Evolutionary conservation across 768 basidiomycete genomes (phyloP), one percentile per base, ranked within the genome.

Genomic region (Paxillus ammoniavirescens): DNA sequence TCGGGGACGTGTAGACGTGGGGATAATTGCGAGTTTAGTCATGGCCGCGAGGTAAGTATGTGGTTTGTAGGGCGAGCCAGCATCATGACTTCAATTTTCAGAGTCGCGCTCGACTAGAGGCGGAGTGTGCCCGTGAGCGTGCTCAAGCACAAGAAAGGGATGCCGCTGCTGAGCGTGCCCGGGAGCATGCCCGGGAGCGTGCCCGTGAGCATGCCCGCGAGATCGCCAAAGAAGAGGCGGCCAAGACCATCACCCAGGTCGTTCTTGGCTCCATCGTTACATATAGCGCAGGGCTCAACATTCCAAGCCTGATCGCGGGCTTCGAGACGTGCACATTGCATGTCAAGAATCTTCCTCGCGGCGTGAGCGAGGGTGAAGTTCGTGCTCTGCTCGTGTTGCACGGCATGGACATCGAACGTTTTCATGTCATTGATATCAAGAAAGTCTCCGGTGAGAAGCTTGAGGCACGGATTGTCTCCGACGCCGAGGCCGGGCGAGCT

Each of bases 311-410:
- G 30, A 62, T 80, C 26, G 71, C 77, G n/a, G 82, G 80, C 4
- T 83, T 81, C 56, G 80, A 85, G 40, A 74, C 77, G 6, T 80
- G 77, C 58, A 72, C 72, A 8, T 63, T 85, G 23, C 74, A 63
- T 2, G 65, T 85, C 43, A 71, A 67, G 47, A 76, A 77, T 51
- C 68, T 85, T 28, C 79, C 82, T 0, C 43, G 52, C 21, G 65
- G 78, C 33, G 71, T 72, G 3, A 74, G 65, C 41, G 62, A 61
- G 4, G 56, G 65, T 3, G 79, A 83, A 41, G 64, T 84, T 10
- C 66, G 53, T 5, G 67, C 69, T 0, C 65, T 84, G 8, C 75
- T 84, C 52, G 61, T 63, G 4, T 67, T 69, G 33, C 79, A 79
- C 28, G 79, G 77, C 15, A 52, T 79, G 15, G 69, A 73, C 15